These are phyloP conservation scores for Garcia nutans DNA, from an alignment of 345 rosid species.

Conservation along the genomic window DNA sequence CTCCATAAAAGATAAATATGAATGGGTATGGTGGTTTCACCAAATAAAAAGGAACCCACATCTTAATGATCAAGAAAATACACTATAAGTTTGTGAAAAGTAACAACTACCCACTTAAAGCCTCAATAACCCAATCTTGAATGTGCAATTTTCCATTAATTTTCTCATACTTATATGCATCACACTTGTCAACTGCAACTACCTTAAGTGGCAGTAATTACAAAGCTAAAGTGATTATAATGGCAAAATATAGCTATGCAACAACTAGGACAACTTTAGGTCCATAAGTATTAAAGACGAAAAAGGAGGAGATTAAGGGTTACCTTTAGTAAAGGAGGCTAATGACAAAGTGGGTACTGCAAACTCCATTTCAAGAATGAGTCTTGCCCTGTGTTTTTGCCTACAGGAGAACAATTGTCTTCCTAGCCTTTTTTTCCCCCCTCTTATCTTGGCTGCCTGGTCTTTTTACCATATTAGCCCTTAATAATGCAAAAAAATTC, in stretches of 20 bases:
- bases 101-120: conserved; percentile 20
- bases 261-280: not conserved
- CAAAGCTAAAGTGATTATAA: conserved; percentile 3
- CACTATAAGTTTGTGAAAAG: not conserved
- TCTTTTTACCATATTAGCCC: conserved; percentile 14
- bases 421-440: not conserved
- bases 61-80: not conserved
- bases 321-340: conserved; percentile 29
- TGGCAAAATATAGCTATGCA: conserved; percentile 2
- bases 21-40: conserved; percentile 17
- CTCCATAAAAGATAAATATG: conserved; percentile 22
- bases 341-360: conserved; percentile 25
- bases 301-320: not conserved
- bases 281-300: not conserved
- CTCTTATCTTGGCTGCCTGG: conserved; percentile 23
- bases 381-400: not conserved
- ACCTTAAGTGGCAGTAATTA: conserved; percentile 17
- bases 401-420: not conserved
- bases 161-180: not conserved
- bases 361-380: conserved; percentile 32
- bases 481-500: not conserved
- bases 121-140: conserved; percentile 13
- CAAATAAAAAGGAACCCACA: conserved; percentile 18
- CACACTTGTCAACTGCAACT: conserved; percentile 11
- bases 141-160: conserved; percentile 17